Evolutionary conservation across 2,329 filamentous ascomycete species (phyloP), one percentile per base, ranked within the genome.

Genomic region (Trichoderma sp.): DNA sequence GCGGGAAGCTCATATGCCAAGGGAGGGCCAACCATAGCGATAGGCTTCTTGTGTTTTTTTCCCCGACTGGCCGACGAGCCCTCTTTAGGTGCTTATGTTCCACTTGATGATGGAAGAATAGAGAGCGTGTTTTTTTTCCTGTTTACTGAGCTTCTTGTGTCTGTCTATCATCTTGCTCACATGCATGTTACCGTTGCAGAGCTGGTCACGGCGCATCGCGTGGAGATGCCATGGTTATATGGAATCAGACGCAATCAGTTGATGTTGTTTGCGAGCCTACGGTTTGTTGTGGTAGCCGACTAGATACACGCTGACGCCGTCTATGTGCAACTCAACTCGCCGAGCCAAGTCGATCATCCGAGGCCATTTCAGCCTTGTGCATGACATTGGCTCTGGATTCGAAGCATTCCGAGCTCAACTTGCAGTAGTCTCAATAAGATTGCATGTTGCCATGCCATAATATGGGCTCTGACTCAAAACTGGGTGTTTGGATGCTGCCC

Each of bases 1-100:
- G 57, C 50, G 27, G 64, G 68, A 57, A 69, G 64, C 64, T 67
- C 58, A 15, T 52, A 35, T 39, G n/a, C 2, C 35, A 53, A 54
- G 13, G n/a, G 19, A 29, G 34, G n/a, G 9, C 67, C 9, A 37
- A 37, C 27, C 22, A 37, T 15, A 35, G 29, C 53, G 61, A 39
- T 39, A 59, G 25, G 42, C 50, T 42, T 63, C 13, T 45, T 10
- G 9, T 34, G 13, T 25, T 7, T 64, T 35, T 54, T 53, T 56
- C 35, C 22, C 54, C 59, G 65, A 48, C 50, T 63, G 57, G 65
- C 27, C 27, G 37, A 56, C 6, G 34, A 35, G 32, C 29, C n/a
- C 19, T 19, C 13, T 48, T 37, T 57, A 39, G 27, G 17, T 32
- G 50, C 58, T 37, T 50, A 50, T 15, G 2, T 1, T 13, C 6